Percentiles rank a stretch among this genome's conserved stretches.
Conservation (phyloP, 1,284 basidiomycete species). For the Sparassis latifolia region DNA sequence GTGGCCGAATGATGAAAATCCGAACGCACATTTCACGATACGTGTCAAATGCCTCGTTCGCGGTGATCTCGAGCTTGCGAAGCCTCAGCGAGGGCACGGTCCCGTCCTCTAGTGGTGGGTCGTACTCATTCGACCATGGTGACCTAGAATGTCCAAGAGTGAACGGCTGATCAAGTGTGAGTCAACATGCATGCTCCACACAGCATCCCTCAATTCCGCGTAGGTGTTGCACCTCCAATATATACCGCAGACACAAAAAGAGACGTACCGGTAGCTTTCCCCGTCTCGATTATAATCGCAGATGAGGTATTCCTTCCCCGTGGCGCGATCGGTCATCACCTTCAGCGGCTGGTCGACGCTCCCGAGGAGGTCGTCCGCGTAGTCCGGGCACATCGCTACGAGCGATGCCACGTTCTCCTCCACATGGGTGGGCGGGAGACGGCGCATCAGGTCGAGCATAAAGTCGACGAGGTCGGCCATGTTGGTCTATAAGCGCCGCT, state of each 20-base stretch:
- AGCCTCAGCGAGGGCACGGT: constrained; percentile 81
- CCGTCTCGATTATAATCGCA: constrained; percentile 99
- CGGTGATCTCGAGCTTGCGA: constrained; percentile 86
- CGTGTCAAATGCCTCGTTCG: constrained; percentile 96
- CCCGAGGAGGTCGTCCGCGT: constrained; percentile 91
- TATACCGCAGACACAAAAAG: background rate
- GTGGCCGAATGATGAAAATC: background rate
- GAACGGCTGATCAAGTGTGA: background rate
- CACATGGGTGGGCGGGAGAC: constrained; percentile 88
- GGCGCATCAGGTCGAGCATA: constrained; percentile 93
- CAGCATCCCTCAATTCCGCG: background rate
- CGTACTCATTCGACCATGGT: constrained; percentile 96
- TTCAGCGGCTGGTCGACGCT: constrained; percentile 94
- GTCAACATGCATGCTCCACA: background rate
- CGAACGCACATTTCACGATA: constrained; percentile 85
- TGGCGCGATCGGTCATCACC: constrained; percentile 72
- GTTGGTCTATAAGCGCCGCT: constrained; percentile 6
- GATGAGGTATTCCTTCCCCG: constrained; percentile 85
- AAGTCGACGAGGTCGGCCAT: constrained; percentile 80
- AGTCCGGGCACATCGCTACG: constrained; percentile 84
- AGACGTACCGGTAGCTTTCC: constrained; percentile 82
- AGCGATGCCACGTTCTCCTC: constrained; percentile 85
- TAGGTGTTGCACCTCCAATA: background rate
- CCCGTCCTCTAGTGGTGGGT: constrained; percentile 83
- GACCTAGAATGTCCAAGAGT: constrained; percentile 48